These are phyloP conservation scores for Helianthus tuberosus DNA, from an alignment of 129 eudicot genomes.

Conservation along the genomic window DNA sequence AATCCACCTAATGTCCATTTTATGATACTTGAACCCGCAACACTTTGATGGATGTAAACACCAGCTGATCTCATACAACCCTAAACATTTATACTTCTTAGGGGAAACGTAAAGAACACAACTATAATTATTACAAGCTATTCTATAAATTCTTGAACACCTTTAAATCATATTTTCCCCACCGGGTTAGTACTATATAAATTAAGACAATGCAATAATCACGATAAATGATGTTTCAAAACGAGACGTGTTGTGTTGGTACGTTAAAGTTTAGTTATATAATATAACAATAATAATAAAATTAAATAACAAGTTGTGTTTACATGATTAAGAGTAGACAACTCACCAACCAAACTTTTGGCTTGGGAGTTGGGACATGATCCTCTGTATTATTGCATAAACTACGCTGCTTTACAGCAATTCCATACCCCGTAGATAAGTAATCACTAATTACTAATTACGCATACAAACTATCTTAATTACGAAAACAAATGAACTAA, in stretches of 20 bases:
- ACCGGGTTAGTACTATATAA: not conserved
- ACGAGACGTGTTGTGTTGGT: constrained; percentile 12
- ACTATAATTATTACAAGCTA: not conserved
- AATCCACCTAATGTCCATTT: too few species aligned
- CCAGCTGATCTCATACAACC: too few species aligned
- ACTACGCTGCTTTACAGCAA: constrained; percentile 36
- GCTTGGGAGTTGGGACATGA: constrained; percentile 20
- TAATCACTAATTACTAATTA: not conserved
- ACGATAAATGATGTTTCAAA: constrained; percentile 1
- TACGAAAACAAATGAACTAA: not conserved
- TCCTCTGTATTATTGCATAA: constrained; percentile 30
- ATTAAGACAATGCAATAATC: not conserved
- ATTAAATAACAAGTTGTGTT: constrained; percentile 15
- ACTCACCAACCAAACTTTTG: constrained; percentile 36
- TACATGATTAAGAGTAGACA: constrained; percentile 28
- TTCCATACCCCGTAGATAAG: constrained; percentile 3
- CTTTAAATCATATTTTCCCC: not conserved
- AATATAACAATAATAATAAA: not conserved
- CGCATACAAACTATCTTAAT: too few species aligned
- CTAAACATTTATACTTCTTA: too few species aligned
- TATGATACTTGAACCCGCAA: too few species aligned
- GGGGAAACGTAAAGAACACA: not conserved
- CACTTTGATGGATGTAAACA: too few species aligned
- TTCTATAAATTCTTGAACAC: not conserved
- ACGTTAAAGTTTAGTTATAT: constrained; percentile 1